Percentiles rank a stretch among this genome's conserved stretches.
Evolutionary conservation across 441 rosid genomes (phyloP).

Genomic region (Corymbia citriodora): DNA sequence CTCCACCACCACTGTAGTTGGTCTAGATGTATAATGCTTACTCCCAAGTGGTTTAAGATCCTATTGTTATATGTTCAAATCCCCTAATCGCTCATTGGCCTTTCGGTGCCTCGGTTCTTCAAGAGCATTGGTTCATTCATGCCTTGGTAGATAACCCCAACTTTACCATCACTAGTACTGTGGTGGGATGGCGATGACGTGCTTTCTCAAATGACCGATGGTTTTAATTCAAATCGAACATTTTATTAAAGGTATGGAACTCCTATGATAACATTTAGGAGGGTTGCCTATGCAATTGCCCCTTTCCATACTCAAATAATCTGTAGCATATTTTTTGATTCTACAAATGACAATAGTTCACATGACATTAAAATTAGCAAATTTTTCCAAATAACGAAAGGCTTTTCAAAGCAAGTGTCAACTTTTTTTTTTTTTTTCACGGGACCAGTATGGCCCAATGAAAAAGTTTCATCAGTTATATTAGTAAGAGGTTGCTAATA

Average conservation of each 20-base stretch:
- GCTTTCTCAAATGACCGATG: background rate
- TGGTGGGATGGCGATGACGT: background rate
- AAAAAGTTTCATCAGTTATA: background rate
- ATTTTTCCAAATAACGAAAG: background rate
- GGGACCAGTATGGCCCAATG: background rate
- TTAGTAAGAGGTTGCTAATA: background rate
- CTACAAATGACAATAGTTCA: background rate
- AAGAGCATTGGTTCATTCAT: background rate
- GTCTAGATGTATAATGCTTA: background rate
- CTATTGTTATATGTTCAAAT: background rate
- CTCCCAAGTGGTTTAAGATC: background rate
- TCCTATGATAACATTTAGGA: fast-evolving
- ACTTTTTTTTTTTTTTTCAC: too few relatives aligned
- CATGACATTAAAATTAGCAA: background rate
- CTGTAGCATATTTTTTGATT: background rate
- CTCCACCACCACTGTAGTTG: background rate
- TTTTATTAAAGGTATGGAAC: background rate
- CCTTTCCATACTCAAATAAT: background rate
- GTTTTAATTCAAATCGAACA: too few relatives aligned
- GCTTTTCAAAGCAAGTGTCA: background rate
- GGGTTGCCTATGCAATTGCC: fast-evolving
- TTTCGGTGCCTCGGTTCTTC: background rate
- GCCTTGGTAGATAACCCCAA: background rate
- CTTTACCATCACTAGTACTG: fast-evolving
- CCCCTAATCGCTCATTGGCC: background rate